Evolutionary conservation across 805 yeast species (phyloP), one percentile per base, ranked within the genome.

Genomic region (Candida quercuum): DNA sequence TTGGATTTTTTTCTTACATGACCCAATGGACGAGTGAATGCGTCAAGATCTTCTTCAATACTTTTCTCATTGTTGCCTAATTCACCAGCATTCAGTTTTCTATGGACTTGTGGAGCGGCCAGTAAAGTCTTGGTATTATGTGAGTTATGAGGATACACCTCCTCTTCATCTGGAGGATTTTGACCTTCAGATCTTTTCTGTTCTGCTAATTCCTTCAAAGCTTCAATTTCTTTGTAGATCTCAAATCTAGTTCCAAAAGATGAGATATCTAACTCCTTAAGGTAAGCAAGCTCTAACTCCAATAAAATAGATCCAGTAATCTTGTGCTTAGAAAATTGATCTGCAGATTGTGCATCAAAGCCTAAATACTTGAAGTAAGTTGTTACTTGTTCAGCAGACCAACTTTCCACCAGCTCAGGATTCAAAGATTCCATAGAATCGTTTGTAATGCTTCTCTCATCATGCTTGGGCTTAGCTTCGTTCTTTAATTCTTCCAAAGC

Each of bases 161-260:
- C 43, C 2, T 35, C 33, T 25, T 37, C 41, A 28, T 36, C 45
- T 26, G 35, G 41, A 8, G 43, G 39, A 30, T 36, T 36, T 19
- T 28, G 31, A 3, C 22, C 33, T 2, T 22, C 13, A 2, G 26
- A 26, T 15, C 21, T 37, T 7, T 23, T 30, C 12, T 41, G 38
- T 15, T 39, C 40, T 5, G 43, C 46, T 16, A 52, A 33, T 30
- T 59, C 59, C 45, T 62, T 55, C 49, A 83, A 64, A 26, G 78
- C 74, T 57, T 86, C 95, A 50, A 93, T 91, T 56, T 86, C 95
- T 55, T 87, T 88, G 60, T 78, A 81, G 33, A 93, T 76, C 58
- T 89, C 96, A 61, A 88, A 93, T 46, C 99, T 73, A 0, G 96
- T 89, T 20, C 99, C 99, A 64, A 93, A 93, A 4, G 95, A 85